Conservation (phyloP, 1,284 basidiomycete species). For the Thecaphora thlaspeos region DNA sequence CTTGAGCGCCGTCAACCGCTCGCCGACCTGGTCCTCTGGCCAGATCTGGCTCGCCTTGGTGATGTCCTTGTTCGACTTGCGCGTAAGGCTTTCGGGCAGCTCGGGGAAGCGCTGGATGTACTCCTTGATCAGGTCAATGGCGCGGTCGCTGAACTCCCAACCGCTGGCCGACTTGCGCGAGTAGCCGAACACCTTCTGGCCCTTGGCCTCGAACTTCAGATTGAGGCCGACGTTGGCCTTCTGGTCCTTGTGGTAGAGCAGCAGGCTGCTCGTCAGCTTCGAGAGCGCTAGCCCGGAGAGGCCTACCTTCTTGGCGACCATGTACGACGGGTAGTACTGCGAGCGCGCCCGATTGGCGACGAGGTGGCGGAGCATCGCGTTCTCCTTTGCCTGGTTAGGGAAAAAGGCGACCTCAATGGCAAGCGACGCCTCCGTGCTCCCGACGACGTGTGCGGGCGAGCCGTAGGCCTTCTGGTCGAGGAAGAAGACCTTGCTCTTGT, state of each 20-base stretch:
- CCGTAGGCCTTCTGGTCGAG: slow-evolving; percentile 90
- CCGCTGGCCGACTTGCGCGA: slow-evolving; percentile 76
- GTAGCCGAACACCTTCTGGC: slow-evolving; percentile 93
- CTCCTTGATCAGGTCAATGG: slow-evolving; percentile 75
- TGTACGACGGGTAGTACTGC: slow-evolving; percentile 37
- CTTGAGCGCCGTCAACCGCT: slow-evolving; percentile 73
- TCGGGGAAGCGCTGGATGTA: slow-evolving; percentile 66
- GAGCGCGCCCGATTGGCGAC: slow-evolving; percentile 36
- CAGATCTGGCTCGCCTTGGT: slow-evolving; percentile 74
- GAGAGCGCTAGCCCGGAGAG: slow-evolving; percentile 63
- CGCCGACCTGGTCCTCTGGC: slow-evolving; percentile 66
- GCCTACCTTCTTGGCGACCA: slow-evolving; percentile 39
- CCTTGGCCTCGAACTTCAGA: slow-evolving; percentile 94
- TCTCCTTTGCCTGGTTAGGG: slow-evolving; percentile 49
- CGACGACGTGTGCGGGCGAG: slow-evolving; percentile 83
- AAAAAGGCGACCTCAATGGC: slow-evolving; percentile 49
- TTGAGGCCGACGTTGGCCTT: slow-evolving; percentile 90
- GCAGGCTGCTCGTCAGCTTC: slow-evolving; percentile 87
- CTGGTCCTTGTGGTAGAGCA: slow-evolving; percentile 71
- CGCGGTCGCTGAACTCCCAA: slow-evolving; percentile 93
- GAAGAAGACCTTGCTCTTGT: slow-evolving; percentile 89
- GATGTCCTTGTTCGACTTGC: slow-evolving; percentile 64
- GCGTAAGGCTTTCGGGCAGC: slow-evolving; percentile 33
- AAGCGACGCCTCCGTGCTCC: slow-evolving; percentile 62
- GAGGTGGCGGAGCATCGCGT: slow-evolving; percentile 34